Evolutionary conservation across 805 yeast genomes (phyloP).

Genomic region (Scheffersomyces spartinae): DNA sequence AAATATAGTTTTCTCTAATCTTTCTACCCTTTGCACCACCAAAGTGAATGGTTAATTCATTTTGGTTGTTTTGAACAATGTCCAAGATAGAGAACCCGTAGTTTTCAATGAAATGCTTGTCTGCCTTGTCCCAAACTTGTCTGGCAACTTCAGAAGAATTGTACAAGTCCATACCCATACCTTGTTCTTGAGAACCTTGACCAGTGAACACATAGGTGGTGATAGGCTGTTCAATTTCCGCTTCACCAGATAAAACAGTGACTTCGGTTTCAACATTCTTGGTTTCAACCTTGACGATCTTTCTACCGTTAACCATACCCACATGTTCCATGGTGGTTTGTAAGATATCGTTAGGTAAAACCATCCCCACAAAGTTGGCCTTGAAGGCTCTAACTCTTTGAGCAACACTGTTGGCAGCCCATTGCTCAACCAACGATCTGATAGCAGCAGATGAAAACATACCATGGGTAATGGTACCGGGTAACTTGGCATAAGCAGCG

Average conservation of each 20-base stretch:
- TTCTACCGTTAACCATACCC: constrained; percentile 99
- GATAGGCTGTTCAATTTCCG: constrained; percentile 97
- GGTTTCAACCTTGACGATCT: constrained; percentile 87
- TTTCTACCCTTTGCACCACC: constrained; percentile 97
- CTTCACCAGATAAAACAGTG: constrained; percentile 82
- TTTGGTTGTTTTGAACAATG: constrained; percentile 92
- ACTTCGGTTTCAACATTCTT: constrained; percentile 70
- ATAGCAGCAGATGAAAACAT: constrained; percentile 97
- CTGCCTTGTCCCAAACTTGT: constrained; percentile 97
- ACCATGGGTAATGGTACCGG: constrained; percentile 98
- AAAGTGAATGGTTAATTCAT: constrained; percentile 88
- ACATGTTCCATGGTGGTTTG: constrained; percentile 84
- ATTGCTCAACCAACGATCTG: constrained; percentile 89
- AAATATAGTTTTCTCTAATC: constrained; percentile 87
- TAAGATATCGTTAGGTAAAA: constrained; percentile 85
- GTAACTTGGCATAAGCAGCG: constrained; percentile 84
- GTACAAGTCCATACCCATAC: constrained; percentile 99
- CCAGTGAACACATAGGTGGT: constrained; percentile 97
- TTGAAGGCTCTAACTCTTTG: constrained; percentile 91
- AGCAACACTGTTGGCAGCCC: constrained; percentile 97
- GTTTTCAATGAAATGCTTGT: constrained; percentile 78
- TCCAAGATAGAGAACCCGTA: constrained; percentile 96
- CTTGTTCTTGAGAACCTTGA: constrained; percentile 99
- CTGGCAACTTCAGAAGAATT: constrained; percentile 83
- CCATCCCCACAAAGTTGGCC: constrained; percentile 93